These are phyloP conservation scores for Neltuma alba DNA, from an alignment of 306 rosid genomes.

Conservation along the genomic window DNA sequence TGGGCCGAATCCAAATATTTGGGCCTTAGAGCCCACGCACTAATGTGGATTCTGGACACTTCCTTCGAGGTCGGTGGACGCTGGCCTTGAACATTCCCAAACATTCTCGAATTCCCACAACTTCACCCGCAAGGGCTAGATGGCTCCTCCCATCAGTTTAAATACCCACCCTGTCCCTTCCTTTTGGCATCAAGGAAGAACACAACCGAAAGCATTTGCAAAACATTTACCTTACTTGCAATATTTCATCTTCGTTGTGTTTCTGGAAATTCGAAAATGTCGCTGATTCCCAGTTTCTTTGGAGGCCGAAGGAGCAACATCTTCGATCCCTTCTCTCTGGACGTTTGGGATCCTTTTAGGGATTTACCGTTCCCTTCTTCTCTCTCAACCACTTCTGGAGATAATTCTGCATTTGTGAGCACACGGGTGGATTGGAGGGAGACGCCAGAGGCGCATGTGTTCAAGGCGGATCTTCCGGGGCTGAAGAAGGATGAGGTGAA, in stretches of 20 bases:
- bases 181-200: too few relatives aligned
- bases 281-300: slow-evolving; percentile 46
- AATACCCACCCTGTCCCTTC: background rate
- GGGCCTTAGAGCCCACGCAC: too few relatives aligned
- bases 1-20: too few relatives aligned
- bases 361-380: slow-evolving; percentile 29
- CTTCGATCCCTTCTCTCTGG: slow-evolving; percentile 41
- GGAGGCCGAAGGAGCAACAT: slow-evolving; percentile 39
- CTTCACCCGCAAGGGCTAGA: too few relatives aligned
- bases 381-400: slow-evolving; percentile 27
- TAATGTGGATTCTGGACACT: too few relatives aligned
- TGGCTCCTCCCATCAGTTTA: background rate
- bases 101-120: too few relatives aligned
- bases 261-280: too few relatives aligned
- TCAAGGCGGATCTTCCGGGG: slow-evolving; percentile 45
- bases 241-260: too few relatives aligned
- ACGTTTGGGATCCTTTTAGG: slow-evolving; percentile 43
- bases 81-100: too few relatives aligned
- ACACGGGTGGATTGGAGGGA: slow-evolving; percentile 48
- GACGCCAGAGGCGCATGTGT: slow-evolving; percentile 50
- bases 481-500: slow-evolving; percentile 51
- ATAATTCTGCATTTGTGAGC: slow-evolving; percentile 39
- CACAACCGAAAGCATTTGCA: too few relatives aligned
- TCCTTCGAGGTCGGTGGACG: too few relatives aligned
- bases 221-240: too few relatives aligned